Evolutionary conservation across 768 basidiomycete species (phyloP).

Genomic region (Hebeloma cylindrosporum): DNA sequence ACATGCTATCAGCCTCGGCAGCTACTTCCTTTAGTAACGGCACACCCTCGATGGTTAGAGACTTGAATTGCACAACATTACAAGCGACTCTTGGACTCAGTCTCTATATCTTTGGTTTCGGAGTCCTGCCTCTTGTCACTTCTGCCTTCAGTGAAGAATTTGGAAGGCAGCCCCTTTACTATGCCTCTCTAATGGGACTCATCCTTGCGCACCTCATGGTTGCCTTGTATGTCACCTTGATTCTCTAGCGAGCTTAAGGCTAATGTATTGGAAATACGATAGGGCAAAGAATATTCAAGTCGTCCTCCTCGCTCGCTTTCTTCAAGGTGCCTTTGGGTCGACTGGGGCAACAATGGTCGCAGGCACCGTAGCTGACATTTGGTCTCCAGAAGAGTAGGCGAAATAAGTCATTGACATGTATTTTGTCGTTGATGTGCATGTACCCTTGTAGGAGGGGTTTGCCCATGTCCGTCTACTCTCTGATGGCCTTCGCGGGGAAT

Average conservation of each 20-base stretch:
- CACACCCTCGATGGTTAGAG: slow-evolving; percentile 53
- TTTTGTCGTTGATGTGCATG: background rate
- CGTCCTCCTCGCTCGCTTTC: slow-evolving; percentile 56
- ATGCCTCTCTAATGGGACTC: slow-evolving; percentile 50
- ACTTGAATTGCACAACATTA: slow-evolving; percentile 43
- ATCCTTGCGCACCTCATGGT: slow-evolving; percentile 48
- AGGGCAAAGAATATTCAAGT: slow-evolving; percentile 53
- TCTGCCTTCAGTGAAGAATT: slow-evolving; percentile 76
- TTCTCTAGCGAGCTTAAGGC: background rate
- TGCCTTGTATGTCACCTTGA: slow-evolving; percentile 33
- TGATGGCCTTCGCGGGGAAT: slow-evolving; percentile 57
- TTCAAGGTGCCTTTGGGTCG: slow-evolving; percentile 67
- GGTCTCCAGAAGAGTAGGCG: slow-evolving; percentile 54
- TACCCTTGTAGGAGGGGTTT: slow-evolving; percentile 66
- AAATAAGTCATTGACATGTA: background rate
- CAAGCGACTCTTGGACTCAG: slow-evolving; percentile 49
- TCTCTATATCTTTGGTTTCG: slow-evolving; percentile 62
- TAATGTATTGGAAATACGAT: slow-evolving; percentile 19
- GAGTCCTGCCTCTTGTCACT: slow-evolving; percentile 59
- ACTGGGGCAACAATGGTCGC: slow-evolving; percentile 70
- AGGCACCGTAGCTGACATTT: slow-evolving; percentile 68
- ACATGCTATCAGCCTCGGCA: slow-evolving; percentile 43
- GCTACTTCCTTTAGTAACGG: slow-evolving; percentile 58
- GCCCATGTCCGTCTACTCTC: slow-evolving; percentile 71
- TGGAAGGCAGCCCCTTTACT: slow-evolving; percentile 61